These are phyloP conservation scores for Theobroma grandiflorum DNA, from an alignment of 441 rosid genomes.

Conservation along the genomic window DNA sequence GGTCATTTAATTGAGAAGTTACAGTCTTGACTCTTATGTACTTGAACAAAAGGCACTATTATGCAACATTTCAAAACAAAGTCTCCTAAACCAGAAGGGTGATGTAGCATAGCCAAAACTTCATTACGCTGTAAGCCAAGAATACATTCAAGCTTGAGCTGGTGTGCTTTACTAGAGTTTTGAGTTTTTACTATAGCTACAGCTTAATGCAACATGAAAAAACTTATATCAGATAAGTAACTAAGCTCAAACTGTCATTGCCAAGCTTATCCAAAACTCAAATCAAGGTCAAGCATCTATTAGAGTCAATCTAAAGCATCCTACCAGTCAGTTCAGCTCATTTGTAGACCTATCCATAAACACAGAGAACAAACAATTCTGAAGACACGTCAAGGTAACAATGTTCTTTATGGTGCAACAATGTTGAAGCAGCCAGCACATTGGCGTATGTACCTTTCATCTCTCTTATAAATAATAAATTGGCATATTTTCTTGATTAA, in stretches of 20 bases:
- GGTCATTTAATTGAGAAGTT: background rate
- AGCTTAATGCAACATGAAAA: background rate
- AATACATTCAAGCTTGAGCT: background rate
- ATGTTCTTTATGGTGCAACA: background rate
- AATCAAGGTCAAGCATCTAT: background rate
- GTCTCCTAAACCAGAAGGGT: no score
- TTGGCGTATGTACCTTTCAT: background rate
- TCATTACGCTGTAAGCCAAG: background rate
- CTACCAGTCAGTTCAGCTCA: background rate
- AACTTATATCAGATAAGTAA: background rate
- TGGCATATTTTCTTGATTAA: background rate
- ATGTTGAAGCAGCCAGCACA: background rate
- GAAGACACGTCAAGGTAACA: background rate
- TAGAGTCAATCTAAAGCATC: background rate
- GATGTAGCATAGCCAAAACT: background rate
- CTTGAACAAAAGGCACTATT: background rate
- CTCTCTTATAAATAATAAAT: background rate
- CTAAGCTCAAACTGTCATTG: background rate
- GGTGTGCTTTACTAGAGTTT: background rate
- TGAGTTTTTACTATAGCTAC: background rate
- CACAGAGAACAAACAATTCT: background rate
- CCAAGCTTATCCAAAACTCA: background rate
- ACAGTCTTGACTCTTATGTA: background rate
- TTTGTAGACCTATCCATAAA: slow-evolving; percentile 10
- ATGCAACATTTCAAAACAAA: no score